A percentile compares a stretch with the other conserved stretches of the same genome.
phyloP scores from a whole-genome alignment of 495 filamentous ascomycete genomes.

The Hyaloscypha variabilis region DNA sequence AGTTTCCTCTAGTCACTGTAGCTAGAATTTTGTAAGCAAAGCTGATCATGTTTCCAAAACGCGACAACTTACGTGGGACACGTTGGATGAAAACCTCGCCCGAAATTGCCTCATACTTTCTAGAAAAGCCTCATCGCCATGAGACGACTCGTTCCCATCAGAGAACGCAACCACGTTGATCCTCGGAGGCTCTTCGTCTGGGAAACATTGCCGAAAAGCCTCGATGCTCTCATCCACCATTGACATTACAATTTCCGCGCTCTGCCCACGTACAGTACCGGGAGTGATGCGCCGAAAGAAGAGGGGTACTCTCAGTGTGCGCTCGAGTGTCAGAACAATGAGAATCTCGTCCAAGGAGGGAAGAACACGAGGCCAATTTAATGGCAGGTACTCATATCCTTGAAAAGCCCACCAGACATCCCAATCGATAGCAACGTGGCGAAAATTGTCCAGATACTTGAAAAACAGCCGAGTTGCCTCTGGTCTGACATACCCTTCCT shows the following conservation, averaged over 20 bases:
- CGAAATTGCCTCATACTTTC: neutral
- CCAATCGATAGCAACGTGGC: neutral
- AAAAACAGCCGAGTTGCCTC: neutral
- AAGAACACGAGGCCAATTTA: neutral
- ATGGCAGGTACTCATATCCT: neutral
- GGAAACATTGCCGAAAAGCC: neutral
- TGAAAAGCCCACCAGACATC: neutral
- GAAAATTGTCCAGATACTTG: neutral
- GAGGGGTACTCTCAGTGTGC: neutral
- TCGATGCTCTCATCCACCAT: neutral
- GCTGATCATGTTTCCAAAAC: neutral
- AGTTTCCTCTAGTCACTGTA: too few relatives aligned
- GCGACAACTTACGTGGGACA: neutral
- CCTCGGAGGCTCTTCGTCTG: neutral
- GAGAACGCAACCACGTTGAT: neutral
- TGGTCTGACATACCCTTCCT: neutral
- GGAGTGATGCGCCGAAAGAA: neutral
- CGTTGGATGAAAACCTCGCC: neutral
- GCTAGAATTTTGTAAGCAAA: neutral
- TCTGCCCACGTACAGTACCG: neutral
- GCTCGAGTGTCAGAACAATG: neutral
- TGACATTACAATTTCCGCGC: neutral
- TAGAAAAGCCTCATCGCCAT: neutral
- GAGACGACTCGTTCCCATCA: neutral
- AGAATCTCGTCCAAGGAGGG: neutral